A percentile compares a stretch with the other conserved stretches of the same genome.
Conservation (phyloP, 2,329 filamentous ascomycete genomes). For the Fusarium concolor region DNA sequence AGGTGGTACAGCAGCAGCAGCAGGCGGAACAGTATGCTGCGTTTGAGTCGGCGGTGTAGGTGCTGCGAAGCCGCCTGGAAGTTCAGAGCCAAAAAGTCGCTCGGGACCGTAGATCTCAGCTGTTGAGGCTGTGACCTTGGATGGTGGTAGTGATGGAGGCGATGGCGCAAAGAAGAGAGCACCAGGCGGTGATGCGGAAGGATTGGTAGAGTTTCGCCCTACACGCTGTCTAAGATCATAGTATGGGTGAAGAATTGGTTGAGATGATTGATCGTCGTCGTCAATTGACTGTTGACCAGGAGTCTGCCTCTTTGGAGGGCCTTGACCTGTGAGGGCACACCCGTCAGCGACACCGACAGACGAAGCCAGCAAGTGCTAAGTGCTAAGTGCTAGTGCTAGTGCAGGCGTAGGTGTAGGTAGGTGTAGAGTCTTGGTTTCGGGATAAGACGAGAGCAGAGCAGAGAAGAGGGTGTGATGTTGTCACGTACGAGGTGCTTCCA, state of each 20-base stretch:
- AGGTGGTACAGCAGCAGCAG: constrained; percentile 23
- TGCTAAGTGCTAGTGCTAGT: background rate
- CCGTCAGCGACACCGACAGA: constrained; percentile 36
- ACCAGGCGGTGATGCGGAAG: constrained; percentile 51
- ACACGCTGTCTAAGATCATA: constrained; percentile 43
- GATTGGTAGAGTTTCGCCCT: constrained; percentile 33
- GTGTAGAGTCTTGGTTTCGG: background rate
- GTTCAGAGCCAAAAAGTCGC: constrained; percentile 52
- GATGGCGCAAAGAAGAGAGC: constrained; percentile 53
- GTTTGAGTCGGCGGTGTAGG: constrained; percentile 35
- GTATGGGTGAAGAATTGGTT: constrained; percentile 43
- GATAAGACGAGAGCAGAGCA: background rate
- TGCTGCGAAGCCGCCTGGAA: constrained; percentile 37
- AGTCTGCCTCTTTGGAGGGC: constrained; percentile 40
- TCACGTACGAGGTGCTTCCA: constrained; percentile 54
- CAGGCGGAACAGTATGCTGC: constrained; percentile 25
- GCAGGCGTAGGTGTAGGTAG: constrained; percentile 1
- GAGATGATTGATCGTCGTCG: constrained; percentile 43
- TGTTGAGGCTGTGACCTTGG: constrained; percentile 47
- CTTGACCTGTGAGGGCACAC: constrained; percentile 39
- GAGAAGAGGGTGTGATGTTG: constrained; percentile 23
- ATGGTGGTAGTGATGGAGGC: constrained; percentile 50
- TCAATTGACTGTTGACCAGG: constrained; percentile 36
- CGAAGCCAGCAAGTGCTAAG: constrained; percentile 17
- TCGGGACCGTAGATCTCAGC: constrained; percentile 60